Evolutionary conservation across 2,329 filamentous ascomycete genomes (phyloP), one percentile per base, ranked within the genome.

Genomic region (Rutstroemia sydowiana): DNA sequence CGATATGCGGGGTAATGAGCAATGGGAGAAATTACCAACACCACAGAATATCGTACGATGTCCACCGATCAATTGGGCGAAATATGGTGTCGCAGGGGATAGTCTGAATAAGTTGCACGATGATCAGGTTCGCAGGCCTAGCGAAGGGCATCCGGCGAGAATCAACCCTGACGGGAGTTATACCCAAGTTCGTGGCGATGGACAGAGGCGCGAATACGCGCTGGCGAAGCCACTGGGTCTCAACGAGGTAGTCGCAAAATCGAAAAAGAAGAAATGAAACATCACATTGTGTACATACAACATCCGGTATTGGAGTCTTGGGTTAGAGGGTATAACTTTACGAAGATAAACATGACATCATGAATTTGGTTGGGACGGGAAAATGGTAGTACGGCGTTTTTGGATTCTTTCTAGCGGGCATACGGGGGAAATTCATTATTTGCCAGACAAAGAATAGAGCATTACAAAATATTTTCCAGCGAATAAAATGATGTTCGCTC

Each of bases 1-100:
- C n/a, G 26, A 45, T 14, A 23, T 20, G 11, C 10, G 16, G 3
- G n/a, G 18, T 11, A 21, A 37, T 30, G 41, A 60, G 51, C 63
- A 60, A 20, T 90, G 90, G 72, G 73, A 79, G 2, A 71, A 71
- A 16, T 78, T 96, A 13, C 91, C 91, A 0, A 78, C 77, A 13
- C 82, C 87, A 6, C 92, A 96, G 68, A 87, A 87, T 60, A 74
- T 97, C 1, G 84, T 95, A 23, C 83, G 91, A 37, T 89, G 85
- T 71, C 92, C 92, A 8, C 86, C 88, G 8, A 84, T 97, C 64
- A 95, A 96, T 72, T 97, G 92, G 92, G 81, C 84, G 11, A 91
- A 95, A 65, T 97, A 97, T 68, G 88, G 88, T 61, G 77, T 96
- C n/a, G 82, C 93, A 3, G 91, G 89, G 45, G 85, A 88, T 54